Percentiles rank a stretch among this genome's conserved stretches.
phyloP scores from a whole-genome alignment of 202 grass and related monocot genomes.

The Musa balbisiana region DNA sequence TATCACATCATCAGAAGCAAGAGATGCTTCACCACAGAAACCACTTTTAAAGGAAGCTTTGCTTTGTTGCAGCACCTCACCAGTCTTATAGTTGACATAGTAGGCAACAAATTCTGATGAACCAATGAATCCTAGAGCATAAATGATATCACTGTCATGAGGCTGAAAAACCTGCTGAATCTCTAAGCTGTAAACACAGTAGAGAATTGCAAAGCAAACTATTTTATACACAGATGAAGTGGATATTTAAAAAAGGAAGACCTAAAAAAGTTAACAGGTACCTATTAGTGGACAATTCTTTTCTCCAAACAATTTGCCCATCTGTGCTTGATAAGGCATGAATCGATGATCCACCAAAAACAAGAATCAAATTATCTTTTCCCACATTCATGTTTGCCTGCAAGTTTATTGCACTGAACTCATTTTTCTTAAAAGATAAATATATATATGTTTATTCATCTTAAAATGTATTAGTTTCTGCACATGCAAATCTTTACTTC shows the following conservation, averaged over 20 bases:
- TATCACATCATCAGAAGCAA: slow-evolving; percentile 45
- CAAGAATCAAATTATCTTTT: slow-evolving; percentile 77
- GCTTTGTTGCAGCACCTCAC: slow-evolving; percentile 62
- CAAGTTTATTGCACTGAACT: slow-evolving; percentile 13
- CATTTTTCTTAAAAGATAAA: neutral
- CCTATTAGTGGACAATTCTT: slow-evolving; percentile 66
- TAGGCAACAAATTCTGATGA: slow-evolving; percentile 58
- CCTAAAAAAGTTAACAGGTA: slow-evolving; percentile 27
- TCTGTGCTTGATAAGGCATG: slow-evolving; percentile 78
- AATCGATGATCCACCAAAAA: slow-evolving; percentile 62
- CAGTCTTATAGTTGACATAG: slow-evolving; percentile 74
- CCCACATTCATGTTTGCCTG: slow-evolving; percentile 69
- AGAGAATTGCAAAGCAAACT: slow-evolving; percentile 26
- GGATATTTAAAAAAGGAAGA: slow-evolving; percentile 22
- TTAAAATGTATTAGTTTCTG: neutral
- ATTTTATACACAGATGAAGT: slow-evolving; percentile 13
- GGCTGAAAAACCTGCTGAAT: slow-evolving; percentile 58
- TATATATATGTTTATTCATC: neutral
- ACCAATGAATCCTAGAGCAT: slow-evolving; percentile 55
- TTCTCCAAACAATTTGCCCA: slow-evolving; percentile 74
- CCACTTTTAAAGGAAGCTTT: slow-evolving; percentile 46
- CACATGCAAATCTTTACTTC: slow-evolving; percentile 13
- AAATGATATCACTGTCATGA: slow-evolving; percentile 57
- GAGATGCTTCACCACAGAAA: slow-evolving; percentile 58
- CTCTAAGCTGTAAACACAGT: slow-evolving; percentile 48